Percentiles rank a stretch among this genome's conserved stretches.
Evolutionary conservation across 352 stramenopile genomes (phyloP).

Genomic region (Saprolegnia diclina): DNA sequence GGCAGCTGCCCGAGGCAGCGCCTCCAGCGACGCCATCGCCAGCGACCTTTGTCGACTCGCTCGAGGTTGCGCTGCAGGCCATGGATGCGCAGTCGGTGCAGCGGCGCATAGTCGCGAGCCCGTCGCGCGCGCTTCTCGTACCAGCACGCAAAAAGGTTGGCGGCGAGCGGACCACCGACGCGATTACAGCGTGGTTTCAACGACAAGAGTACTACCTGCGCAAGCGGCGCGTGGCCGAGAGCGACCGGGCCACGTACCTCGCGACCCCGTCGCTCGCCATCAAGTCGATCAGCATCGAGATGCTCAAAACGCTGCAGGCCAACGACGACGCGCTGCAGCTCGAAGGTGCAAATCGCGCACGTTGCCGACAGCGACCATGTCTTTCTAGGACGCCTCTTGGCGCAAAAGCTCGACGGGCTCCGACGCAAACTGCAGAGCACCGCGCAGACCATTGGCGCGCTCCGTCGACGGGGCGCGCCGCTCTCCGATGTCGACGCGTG

Average conservation of each 20-base stretch:
- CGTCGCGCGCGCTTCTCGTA: neutral
- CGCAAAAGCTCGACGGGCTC: neutral
- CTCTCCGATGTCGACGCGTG: conserved; percentile 16
- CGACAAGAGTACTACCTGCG: conserved; percentile 18
- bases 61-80: neutral
- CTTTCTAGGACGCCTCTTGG: neutral
- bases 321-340: conserved; percentile 32
- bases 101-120: conserved; percentile 11
- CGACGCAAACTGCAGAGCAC: neutral
- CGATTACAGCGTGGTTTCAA: conserved; percentile 3
- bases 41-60: conserved; percentile 4
- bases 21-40: neutral
- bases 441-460: neutral
- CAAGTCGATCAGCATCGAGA: conserved; percentile 2
- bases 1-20: neutral
- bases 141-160: no score
- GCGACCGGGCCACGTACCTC: conserved; percentile 14
- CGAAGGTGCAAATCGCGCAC: conserved; percentile 35
- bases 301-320: neutral
- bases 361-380: no score
- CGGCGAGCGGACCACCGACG: neutral
- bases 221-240: conserved; percentile 29
- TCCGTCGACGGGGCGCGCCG: neutral
- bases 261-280: conserved; percentile 27
- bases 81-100: conserved; percentile 9